Conservation (phyloP, 2,329 filamentous ascomycete genomes). For the Curvularia sp. region DNA sequence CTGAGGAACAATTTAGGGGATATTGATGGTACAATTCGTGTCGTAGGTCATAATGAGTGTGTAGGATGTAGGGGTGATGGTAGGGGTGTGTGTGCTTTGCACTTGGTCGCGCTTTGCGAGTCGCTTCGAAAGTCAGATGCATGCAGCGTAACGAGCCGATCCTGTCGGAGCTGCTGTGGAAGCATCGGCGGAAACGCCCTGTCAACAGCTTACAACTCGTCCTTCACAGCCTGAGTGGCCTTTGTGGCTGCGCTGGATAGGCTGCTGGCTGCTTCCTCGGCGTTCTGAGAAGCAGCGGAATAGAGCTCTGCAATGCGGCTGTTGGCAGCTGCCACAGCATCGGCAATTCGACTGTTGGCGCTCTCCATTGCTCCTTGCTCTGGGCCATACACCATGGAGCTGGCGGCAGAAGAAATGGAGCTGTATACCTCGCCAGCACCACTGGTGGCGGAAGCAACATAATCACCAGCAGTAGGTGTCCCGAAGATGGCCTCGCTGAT, state of each 20-base stretch:
- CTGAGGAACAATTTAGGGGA: neutral
- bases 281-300: constrained; percentile 46
- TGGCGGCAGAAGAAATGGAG: constrained; percentile 43
- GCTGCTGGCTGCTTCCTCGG: constrained; percentile 57
- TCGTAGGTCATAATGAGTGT: constrained; percentile 14
- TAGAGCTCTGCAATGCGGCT: constrained; percentile 52
- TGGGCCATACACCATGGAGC: constrained; percentile 57
- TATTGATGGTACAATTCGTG: constrained; percentile 9
- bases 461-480: constrained; percentile 56
- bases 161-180: neutral
- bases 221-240: constrained; percentile 57
- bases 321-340: constrained; percentile 55
- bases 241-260: constrained; percentile 46
- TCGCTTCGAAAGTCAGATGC: neutral
- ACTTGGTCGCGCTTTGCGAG: neutral
- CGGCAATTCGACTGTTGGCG: constrained; percentile 51
- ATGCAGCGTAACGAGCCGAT: neutral
- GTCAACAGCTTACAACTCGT: constrained; percentile 55
- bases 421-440: constrained; percentile 48
- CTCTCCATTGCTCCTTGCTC: constrained; percentile 56
- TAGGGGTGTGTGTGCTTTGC: neutral
- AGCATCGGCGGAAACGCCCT: neutral
- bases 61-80: neutral
- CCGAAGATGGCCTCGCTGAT: constrained; percentile 66
- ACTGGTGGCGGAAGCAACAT: constrained; percentile 54